Percentiles rank a stretch among this genome's conserved stretches.
phyloP scores from a whole-genome alignment of 371 early-diverging fungal species.

The Nematocida major region DNA sequence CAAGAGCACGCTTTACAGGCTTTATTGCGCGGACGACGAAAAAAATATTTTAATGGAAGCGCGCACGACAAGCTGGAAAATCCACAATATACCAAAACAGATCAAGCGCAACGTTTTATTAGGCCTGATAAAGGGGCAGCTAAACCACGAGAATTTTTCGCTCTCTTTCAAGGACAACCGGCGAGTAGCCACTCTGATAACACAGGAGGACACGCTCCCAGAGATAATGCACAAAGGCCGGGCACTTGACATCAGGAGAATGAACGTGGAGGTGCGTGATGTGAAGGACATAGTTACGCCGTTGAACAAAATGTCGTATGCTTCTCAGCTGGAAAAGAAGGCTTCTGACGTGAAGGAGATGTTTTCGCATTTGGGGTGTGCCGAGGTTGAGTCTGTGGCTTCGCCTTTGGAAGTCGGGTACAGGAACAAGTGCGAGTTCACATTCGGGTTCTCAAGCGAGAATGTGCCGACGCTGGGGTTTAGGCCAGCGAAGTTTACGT shows the following conservation, averaged over 20 bases:
- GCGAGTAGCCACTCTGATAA: constrained; percentile 26
- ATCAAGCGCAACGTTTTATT: constrained; percentile 4
- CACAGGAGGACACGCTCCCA: background rate
- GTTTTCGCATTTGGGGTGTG: background rate
- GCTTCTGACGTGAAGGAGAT: background rate
- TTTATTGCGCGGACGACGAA: background rate
- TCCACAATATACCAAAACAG: constrained; percentile 27
- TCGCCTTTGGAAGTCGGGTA: constrained; percentile 70
- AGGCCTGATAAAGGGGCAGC: background rate
- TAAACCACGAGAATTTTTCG: constrained; percentile 13
- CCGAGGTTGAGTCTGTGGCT: constrained; percentile 60
- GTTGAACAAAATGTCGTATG: constrained; percentile 21
- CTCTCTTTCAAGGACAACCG: constrained; percentile 22
- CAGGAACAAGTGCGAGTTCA: constrained; percentile 74
- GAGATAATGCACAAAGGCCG: background rate
- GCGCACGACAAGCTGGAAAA: constrained; percentile 14
- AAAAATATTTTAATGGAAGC: constrained; percentile 11
- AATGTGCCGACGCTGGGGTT: constrained; percentile 70
- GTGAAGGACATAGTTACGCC: constrained; percentile 49
- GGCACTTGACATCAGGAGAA: constrained; percentile 8
- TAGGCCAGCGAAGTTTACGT: constrained; percentile 67
- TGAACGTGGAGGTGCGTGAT: constrained; percentile 1
- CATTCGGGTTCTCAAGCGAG: constrained; percentile 68
- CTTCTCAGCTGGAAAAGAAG: constrained; percentile 36
- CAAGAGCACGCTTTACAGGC: no score